Percentiles rank a stretch among this genome's conserved stretches.
Conservation (phyloP, 371 early-diverging fungal species). For the Mortierella sp. region DNA sequence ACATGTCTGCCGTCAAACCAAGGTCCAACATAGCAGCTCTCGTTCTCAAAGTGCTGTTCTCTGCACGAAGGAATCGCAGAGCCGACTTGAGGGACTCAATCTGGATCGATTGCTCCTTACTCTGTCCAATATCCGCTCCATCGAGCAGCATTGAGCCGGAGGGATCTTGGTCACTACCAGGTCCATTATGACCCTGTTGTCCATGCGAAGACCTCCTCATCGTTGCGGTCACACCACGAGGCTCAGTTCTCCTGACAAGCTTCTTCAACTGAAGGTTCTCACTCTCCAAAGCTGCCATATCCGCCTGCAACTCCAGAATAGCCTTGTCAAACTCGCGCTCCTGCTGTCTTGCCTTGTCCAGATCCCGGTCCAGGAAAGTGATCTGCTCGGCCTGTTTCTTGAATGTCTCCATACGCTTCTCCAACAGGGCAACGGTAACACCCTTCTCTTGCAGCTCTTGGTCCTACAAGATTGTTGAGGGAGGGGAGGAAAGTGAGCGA, state of each 20-base stretch:
- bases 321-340: constrained; percentile 78
- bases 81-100: constrained; percentile 80
- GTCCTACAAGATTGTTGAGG: too few relatives aligned
- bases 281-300: constrained; percentile 71
- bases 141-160: constrained; percentile 13
- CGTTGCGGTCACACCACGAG: constrained; percentile 28
- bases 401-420: constrained; percentile 75
- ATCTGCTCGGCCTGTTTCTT: constrained; percentile 77
- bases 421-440: constrained; percentile 82
- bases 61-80: constrained; percentile 78
- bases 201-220: constrained; percentile 14
- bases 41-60: constrained; percentile 83
- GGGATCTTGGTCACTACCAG: constrained; percentile 17
- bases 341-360: constrained; percentile 69
- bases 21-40: constrained; percentile 57
- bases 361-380: constrained; percentile 64
- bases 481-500: too few relatives aligned
- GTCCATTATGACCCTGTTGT: constrained; percentile 29
- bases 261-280: constrained; percentile 70
- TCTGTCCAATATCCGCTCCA: constrained; percentile 15
- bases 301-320: constrained; percentile 77
- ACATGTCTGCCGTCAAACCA: constrained; percentile 45
- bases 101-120: constrained; percentile 50
- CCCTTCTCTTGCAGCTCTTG: constrained; percentile 79
- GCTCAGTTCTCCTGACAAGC: constrained; percentile 28